These are phyloP conservation scores for Penicillium verrucosum DNA, from an alignment of 2,329 filamentous ascomycete genomes.

Conservation along the genomic window DNA sequence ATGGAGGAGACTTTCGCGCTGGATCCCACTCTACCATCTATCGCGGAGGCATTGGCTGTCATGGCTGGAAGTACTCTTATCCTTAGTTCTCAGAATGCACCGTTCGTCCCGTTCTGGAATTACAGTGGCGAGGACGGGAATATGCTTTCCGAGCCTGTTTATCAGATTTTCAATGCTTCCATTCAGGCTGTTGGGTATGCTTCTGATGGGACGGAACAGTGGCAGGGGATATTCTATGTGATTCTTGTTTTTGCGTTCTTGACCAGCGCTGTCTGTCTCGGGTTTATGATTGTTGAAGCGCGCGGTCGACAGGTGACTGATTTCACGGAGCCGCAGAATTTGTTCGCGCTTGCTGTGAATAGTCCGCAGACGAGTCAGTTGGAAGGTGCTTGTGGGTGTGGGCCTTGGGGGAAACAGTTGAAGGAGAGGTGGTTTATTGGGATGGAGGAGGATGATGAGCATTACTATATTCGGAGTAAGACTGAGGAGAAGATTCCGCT, in stretches of 20 bases:
- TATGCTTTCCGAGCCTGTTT: constrained; percentile 46
- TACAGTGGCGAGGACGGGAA: constrained; percentile 32
- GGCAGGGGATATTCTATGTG: constrained; percentile 66
- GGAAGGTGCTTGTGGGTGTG: constrained; percentile 56
- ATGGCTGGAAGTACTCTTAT: constrained; percentile 66
- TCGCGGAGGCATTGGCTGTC: constrained; percentile 72
- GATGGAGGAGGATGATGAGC: constrained; percentile 49
- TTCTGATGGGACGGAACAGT: constrained; percentile 58
- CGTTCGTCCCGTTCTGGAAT: constrained; percentile 59
- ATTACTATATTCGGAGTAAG: constrained; percentile 50
- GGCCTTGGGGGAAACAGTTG: constrained; percentile 52
- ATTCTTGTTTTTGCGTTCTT: constrained; percentile 64
- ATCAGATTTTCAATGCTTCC: constrained; percentile 61
- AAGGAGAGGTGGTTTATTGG: constrained; percentile 45
- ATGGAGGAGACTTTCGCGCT: constrained; percentile 38
- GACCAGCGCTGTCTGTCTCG: constrained; percentile 63
- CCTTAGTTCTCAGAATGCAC: constrained; percentile 56
- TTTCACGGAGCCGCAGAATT: constrained; percentile 72
- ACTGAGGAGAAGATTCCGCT: constrained; percentile 20
- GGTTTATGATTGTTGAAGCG: constrained; percentile 58
- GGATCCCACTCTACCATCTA: constrained; percentile 56
- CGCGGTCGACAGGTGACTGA: constrained; percentile 65
- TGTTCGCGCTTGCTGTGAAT: constrained; percentile 70
- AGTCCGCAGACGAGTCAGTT: constrained; percentile 52
- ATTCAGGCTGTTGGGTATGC: constrained; percentile 67